Evolutionary conservation across 78 protist species (phyloP).

Genomic region (Pigoraptor vietnamica): DNA sequence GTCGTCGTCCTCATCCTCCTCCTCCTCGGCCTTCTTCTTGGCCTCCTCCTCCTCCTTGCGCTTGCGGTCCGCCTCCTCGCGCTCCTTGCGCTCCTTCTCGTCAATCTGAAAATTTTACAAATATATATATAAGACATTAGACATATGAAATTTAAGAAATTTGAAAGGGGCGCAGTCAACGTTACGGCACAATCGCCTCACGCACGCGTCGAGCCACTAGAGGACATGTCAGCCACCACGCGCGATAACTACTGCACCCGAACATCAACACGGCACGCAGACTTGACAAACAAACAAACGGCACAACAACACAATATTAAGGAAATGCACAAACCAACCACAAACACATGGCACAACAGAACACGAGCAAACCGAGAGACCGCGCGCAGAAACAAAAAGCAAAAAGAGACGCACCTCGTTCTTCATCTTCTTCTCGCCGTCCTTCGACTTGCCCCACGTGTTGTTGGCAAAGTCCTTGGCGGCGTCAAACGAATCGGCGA

Average conservation of each 20-base stretch:
- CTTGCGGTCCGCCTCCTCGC: slow-evolving; percentile 22
- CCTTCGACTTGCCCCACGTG: slow-evolving; percentile 33
- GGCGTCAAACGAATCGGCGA: slow-evolving; percentile 75
- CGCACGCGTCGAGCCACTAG: too few relatives aligned
- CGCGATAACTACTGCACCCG: too few relatives aligned
- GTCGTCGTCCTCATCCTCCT: slow-evolving; percentile 9
- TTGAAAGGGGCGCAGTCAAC: too few relatives aligned
- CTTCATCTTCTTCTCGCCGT: slow-evolving; percentile 39
- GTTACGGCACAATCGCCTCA: too few relatives aligned
- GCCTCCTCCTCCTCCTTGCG: background rate
- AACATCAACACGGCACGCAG: too few relatives aligned
- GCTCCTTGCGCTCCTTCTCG: slow-evolving; percentile 23
- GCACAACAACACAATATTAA: background rate
- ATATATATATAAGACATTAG: background rate
- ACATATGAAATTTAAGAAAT: too few relatives aligned
- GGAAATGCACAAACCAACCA: too few relatives aligned
- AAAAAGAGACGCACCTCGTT: background rate
- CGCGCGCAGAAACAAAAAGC: too few relatives aligned
- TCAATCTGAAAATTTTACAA: background rate
- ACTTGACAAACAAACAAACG: background rate
- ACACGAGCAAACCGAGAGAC: background rate
- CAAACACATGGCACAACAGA: background rate
- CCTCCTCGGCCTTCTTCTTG: background rate
- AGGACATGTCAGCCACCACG: too few relatives aligned
- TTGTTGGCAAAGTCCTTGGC: slow-evolving; percentile 61